Conservation (phyloP, 495 filamentous ascomycete genomes). For the Durotheca rogersii region DNA sequence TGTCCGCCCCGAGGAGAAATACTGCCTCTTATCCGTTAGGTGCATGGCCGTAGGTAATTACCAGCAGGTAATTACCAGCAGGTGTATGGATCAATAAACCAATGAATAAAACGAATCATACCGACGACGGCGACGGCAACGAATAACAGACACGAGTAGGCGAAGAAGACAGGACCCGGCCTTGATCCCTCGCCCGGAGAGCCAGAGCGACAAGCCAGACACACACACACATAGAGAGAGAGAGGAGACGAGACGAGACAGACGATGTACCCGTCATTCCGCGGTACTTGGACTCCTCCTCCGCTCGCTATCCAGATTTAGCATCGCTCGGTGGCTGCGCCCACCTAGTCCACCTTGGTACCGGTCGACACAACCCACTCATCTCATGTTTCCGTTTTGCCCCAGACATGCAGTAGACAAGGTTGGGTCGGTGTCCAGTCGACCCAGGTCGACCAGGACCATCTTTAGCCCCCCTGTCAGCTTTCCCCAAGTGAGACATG, state of each 20-base stretch:
- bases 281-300: slow-evolving; percentile 26
- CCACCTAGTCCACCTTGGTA: slow-evolving; percentile 35
- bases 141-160: too few relatives aligned
- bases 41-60: too few relatives aligned
- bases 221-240: not conserved
- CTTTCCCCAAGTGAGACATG: slow-evolving; percentile 49
- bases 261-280: slow-evolving; percentile 29
- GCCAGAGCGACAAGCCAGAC: too few relatives aligned
- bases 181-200: too few relatives aligned
- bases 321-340: slow-evolving; percentile 40
- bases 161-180: too few relatives aligned
- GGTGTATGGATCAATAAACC: too few relatives aligned
- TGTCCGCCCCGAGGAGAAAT: too few relatives aligned
- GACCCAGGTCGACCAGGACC: slow-evolving; percentile 27
- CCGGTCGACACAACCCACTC: slow-evolving; percentile 40
- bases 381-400: slow-evolving; percentile 53
- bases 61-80: too few relatives aligned
- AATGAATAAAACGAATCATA: too few relatives aligned
- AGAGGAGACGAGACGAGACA: not conserved
- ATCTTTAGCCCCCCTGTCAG: slow-evolving; percentile 43
- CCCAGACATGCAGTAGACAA: slow-evolving; percentile 47
- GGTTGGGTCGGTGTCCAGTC: slow-evolving; percentile 26
- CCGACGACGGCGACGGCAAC: too few relatives aligned
- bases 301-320: slow-evolving; percentile 35
- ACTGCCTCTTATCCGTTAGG: too few relatives aligned